Conservation (phyloP, 2,329 filamentous ascomycete genomes). For the Sclerotinia borealis region DNA sequence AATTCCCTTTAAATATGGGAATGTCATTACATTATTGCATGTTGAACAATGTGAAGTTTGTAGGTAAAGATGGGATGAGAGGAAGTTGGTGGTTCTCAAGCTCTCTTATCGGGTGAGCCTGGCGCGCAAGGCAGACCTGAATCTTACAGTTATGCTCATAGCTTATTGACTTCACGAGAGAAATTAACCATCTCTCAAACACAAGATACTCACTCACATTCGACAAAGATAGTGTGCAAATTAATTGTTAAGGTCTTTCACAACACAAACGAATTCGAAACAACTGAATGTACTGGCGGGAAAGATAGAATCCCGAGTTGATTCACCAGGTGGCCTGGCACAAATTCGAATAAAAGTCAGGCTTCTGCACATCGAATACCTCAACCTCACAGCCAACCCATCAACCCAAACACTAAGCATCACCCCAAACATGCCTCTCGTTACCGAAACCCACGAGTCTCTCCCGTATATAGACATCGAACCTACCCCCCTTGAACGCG, state of each 20-base stretch:
- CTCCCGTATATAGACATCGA: conserved; percentile 63
- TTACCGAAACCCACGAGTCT: conserved; percentile 29
- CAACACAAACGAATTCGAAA: not conserved
- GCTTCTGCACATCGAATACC: not conserved
- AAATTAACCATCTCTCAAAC: not conserved
- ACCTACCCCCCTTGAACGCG: conserved; percentile 56
- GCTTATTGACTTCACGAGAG: not conserved
- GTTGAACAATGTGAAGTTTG: not conserved
- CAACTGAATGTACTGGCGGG: not conserved
- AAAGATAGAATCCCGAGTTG: not conserved
- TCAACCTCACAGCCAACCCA: conserved; percentile 1
- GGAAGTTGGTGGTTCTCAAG: not conserved
- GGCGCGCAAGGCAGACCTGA: conserved; percentile 11
- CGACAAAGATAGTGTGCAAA: not conserved
- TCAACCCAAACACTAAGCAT: not conserved
- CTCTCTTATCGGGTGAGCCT: conserved; percentile 2
- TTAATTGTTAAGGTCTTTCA: not conserved
- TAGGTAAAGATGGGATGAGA: too few relatives aligned
- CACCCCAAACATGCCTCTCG: conserved; percentile 24
- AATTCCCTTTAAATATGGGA: not conserved
- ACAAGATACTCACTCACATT: not conserved
- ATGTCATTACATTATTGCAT: conserved; percentile 2
- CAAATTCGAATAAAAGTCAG: not conserved
- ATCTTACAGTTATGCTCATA: too few relatives aligned
- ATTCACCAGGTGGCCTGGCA: not conserved